Evolutionary conservation across 2,329 filamentous ascomycete species (phyloP), one percentile per base, ranked within the genome.

Genomic region (Clarireedia sp.): DNA sequence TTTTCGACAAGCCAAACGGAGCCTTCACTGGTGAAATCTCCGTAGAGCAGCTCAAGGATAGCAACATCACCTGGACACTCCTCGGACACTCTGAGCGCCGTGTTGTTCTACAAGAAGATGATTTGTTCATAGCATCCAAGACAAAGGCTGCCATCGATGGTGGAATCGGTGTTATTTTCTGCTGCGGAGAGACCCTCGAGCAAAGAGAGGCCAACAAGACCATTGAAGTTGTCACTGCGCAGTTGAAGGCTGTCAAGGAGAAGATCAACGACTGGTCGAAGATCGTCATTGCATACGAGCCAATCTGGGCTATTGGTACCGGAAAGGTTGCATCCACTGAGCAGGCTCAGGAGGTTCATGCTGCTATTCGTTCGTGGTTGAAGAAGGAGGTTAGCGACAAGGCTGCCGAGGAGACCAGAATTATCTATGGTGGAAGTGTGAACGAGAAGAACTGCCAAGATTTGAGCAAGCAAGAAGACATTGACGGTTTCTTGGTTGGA

Each of bases 401-500:
- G 71, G 89, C 87, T 56, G 83, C 90, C 47, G 90, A 95, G 62
- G 83, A 87, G 76, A 96, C 91, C 60, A 84, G 94, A 67, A 89
- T 99, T 72, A 86, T 99, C 71, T 99, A 99, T 75, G 94, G 94
- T 64, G 94, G 94, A 70, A 94, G 87, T 68, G 94, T 99, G 68
- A 95, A 81, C 71, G 94, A 96, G 81, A 96, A 96, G 87, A 99
- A 99, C 84, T 95, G 89, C 81, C 82, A 79, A 70, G 92, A 97
- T 62, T 82, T 99, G 67, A 84, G 87, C 72, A 92, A 90, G 80
- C 84, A 97, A 82, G 73, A 82, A 62, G 94, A 99, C 74, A 96
- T 99, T 73, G 94, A 99, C 74, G 94, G 94, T 57, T 97, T 97
- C 85, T 82, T 97, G 65, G 92, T 97, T 64, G 92, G 92, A 63